phyloP scores from a whole-genome alignment of 1,284 basidiomycete genomes.

The Chalciporus sp. region DNA sequence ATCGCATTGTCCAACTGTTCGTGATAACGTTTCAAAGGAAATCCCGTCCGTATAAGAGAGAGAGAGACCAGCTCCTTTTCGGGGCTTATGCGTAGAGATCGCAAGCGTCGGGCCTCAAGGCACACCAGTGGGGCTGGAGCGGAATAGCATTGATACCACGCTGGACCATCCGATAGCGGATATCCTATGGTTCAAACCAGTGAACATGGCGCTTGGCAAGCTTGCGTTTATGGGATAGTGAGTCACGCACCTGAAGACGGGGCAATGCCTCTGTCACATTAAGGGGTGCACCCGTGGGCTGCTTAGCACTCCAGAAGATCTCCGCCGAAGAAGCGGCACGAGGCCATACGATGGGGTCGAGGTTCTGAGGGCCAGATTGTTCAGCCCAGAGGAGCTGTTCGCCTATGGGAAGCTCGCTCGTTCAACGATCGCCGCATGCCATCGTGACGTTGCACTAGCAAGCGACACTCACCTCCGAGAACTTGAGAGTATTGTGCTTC shows the following conservation, averaged over 20 bases:
- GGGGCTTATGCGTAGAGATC: constrained; percentile 43
- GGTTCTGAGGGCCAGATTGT: constrained; percentile 52
- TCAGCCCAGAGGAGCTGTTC: constrained; percentile 59
- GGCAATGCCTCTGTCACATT: constrained; percentile 65
- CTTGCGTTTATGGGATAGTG: too few relatives aligned
- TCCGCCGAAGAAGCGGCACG: constrained; percentile 63
- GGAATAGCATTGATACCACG: constrained; percentile 61
- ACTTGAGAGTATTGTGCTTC: constrained; percentile 40
- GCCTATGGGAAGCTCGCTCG: constrained; percentile 20
- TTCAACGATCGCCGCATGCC: background rate
- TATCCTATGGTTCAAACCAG: constrained; percentile 45
- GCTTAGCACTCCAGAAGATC: constrained; percentile 63
- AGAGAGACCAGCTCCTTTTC: too few relatives aligned
- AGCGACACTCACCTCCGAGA: constrained; percentile 46
- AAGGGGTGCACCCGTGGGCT: constrained; percentile 37
- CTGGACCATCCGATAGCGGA: constrained; percentile 61
- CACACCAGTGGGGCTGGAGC: constrained; percentile 77
- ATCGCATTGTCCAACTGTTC: background rate
- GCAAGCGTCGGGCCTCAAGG: constrained; percentile 57
- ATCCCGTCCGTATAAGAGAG: background rate
- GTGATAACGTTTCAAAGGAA: background rate
- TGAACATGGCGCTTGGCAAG: background rate
- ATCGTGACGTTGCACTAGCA: background rate
- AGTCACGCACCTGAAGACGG: constrained; percentile 62
- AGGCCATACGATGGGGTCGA: constrained; percentile 62